Base-by-base conservation (phyloP, 2,329 filamentous ascomycete genomes). In the Aspergillus sp. region DNA sequence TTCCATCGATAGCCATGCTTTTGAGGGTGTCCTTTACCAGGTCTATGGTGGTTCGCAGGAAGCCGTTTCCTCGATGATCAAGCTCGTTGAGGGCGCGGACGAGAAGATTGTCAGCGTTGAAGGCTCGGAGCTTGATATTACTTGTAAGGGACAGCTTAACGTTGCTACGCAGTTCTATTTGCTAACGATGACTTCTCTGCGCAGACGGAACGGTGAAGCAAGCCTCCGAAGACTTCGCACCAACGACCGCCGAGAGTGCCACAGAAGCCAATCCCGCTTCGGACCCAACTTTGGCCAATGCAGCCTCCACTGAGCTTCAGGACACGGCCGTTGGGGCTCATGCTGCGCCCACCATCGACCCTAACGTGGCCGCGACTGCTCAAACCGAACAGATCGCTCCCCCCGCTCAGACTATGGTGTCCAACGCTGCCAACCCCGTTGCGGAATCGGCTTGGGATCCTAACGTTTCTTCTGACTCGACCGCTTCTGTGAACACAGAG, bases 31-130 rank as follows among this genome's bases (percentile, higher is more conserved):
- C 7, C 64, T 84, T 47, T 71, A 81, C 49, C 72, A 81, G 56
- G 77, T 83, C 30, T 84, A 84, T 54, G 80, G 79, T 52, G 81
- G 81, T 36, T 79, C 80, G 48, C 68, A 74, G 39, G 70, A 74
- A 52, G 79, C 81, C 30, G 78, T 84, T 8, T 69, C 70, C 29
- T 75, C 78, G 2, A 78, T 80, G 54, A 64, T 80, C 59, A 82
- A 77, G 64, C 64, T 84, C 50, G 79, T 83, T 52, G 70, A 80
- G 36, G 81, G 81, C 30, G 65, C 71, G 19, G 74, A 79, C 38
- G 80, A 83, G 48, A 75, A 72, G 50, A 74, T 83, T 5, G 67
- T 71, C 33, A 77, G 74, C 42, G 77, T 79, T 35, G 79, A 82
- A 50, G 74, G 77, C 9, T 69, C 73, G 3, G 52, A 63, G 9